phyloP scores from a whole-genome alignment of 2,329 filamentous ascomycete species.

The Aspergillus terreus region DNA sequence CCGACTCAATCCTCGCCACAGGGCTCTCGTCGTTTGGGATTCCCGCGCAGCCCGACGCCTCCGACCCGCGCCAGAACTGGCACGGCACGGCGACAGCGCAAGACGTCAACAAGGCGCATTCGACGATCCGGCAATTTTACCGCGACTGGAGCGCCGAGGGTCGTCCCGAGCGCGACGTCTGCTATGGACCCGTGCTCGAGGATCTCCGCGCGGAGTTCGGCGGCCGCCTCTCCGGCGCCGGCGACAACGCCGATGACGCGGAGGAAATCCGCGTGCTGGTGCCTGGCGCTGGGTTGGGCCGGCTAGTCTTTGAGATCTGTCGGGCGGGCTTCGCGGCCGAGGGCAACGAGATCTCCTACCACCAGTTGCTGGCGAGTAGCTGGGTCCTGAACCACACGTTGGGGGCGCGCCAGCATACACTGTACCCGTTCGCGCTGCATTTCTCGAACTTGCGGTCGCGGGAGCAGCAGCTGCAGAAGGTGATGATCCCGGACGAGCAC shows the following conservation, averaged over 20 bases:
- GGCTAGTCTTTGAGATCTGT: constrained; percentile 85
- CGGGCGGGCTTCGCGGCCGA: constrained; percentile 69
- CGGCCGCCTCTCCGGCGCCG: constrained; percentile 6
- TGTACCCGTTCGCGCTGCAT: constrained; percentile 81
- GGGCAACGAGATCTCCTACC: constrained; percentile 95
- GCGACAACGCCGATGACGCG: constrained; percentile 20
- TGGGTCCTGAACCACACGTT: constrained; percentile 54
- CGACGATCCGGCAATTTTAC: constrained; percentile 89
- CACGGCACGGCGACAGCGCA: constrained; percentile 64
- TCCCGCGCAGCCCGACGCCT: constrained; percentile 32
- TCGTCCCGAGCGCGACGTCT: constrained; percentile 66
- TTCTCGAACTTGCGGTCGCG: constrained; percentile 82
- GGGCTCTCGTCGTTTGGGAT: constrained; percentile 66
- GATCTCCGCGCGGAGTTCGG: constrained; percentile 56
- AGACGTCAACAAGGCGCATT: constrained; percentile 87
- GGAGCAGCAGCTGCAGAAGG: constrained; percentile 68
- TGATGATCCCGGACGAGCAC: constrained; percentile 77
- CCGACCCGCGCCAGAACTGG: constrained; percentile 57
- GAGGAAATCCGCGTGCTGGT: constrained; percentile 66
- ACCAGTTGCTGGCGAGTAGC: constrained; percentile 83
- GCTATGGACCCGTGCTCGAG: constrained; percentile 69
- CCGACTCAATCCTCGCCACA: constrained; percentile 69
- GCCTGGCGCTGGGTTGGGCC: constrained; percentile 83
- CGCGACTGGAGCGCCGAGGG: constrained; percentile 90
- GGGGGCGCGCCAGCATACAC: constrained; percentile 59